Base-by-base conservation (phyloP, 805 yeast genomes). In the Vanderwaltozyma yarrowii region DNA sequence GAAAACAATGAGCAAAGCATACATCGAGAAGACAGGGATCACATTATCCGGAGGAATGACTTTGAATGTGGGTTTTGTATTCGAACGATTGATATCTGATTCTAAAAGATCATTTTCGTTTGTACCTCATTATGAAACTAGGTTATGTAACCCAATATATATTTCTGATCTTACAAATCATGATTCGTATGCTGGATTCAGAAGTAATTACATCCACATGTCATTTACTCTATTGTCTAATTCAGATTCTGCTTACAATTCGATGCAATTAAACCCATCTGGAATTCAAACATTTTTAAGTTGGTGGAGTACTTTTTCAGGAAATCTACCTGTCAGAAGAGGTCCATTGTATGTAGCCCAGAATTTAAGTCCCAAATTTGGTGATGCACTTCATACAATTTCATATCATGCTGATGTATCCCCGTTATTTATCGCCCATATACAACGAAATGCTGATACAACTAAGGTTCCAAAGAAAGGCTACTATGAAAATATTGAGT, bases 261-360 rank as follows among this genome's bases (percentile, higher is more conserved):
- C 87, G 1, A 70, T 83, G 32, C 94, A 88, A 54, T 61, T 89
- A 37, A 70, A 87, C 2, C 95, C 96, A 2, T 65, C 65, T 4
- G 71, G 78, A 0, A 67, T 89, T 46, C 54, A 62, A 7, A 81
- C 77, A 42, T 87, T 92, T 62, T 77, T 76, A 51, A 54, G 59
- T 4, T 92, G 97, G 97, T 88, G 96, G 95, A 61, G 62, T 25
- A 70, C 83, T 46, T 89, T 89, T 58, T 72, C 80, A n/a, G 80
- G 89, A 19, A 78, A 80, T 39, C 65, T 88, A 16, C 95, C 97
- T 0, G 72, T 86, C 13, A 71, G 94, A 36, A 69, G 73, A 33
- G 96, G 97, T 0, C 58, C 62, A 1, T 53, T 92, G 18, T 89
- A 85, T 64, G 76, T 76, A 0, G 73, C 73, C 17, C 53, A 61